Percentiles rank a stretch among this genome's conserved stretches.
Conservation (phyloP, 2,329 filamentous ascomycete genomes). For the Penicillium sp. region DNA sequence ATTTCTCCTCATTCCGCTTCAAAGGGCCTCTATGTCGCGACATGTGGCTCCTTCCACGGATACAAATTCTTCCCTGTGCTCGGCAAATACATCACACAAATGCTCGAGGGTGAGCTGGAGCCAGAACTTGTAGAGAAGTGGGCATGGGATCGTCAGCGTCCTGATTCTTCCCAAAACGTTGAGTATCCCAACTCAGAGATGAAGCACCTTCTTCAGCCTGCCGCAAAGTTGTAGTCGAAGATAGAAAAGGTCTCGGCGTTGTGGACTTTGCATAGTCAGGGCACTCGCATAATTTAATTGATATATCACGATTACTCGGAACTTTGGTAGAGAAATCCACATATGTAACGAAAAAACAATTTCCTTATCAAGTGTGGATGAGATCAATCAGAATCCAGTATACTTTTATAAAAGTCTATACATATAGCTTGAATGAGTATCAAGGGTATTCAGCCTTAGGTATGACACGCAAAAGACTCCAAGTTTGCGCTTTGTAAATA, state of each 20-base stretch:
- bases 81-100: constrained; percentile 29
- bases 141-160: constrained; percentile 54
- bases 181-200: constrained; percentile 60
- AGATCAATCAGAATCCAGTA: no score
- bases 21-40: constrained; percentile 44
- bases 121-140: constrained; percentile 26
- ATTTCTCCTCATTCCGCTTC: constrained; percentile 46
- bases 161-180: constrained; percentile 52
- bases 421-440: no score
- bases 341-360: no score
- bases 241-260: background rate
- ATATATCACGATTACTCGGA: no score
- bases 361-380: no score
- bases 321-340: no score
- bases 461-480: no score
- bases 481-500: no score
- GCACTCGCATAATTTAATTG: background rate
- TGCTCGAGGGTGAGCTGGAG: constrained; percentile 26
- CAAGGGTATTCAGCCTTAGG: no score
- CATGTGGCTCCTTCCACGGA: constrained; percentile 29
- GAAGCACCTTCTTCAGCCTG: constrained; percentile 49
- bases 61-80: constrained; percentile 32
- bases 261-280: constrained; percentile 30
- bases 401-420: no score
- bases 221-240: constrained; percentile 27